Base-by-base conservation (phyloP, 352 stramenopile genomes). In the Pythium dissotocum region DNA sequence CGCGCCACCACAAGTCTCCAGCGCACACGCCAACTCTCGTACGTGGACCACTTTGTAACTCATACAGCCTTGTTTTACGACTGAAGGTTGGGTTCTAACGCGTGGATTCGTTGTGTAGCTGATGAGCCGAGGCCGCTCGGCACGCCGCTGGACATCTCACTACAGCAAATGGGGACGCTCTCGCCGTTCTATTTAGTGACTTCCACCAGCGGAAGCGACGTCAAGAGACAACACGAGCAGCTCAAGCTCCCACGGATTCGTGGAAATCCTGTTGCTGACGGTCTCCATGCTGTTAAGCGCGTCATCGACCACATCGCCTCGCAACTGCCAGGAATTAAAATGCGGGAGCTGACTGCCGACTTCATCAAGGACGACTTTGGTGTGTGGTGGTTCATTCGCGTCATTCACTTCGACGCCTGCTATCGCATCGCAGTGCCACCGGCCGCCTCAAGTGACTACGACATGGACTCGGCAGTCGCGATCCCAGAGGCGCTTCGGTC, bases 371-470 rank as follows among this genome's bases (percentile, higher is more conserved):
- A 91, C 62, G 70, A 38, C 1, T 53, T 54, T 28, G 84, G 82
- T 2, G 65, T 65, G 0, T 95, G 87, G 87, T 95, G 82, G 85
- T 79, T 91, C 46, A 84, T 86, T 32, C 75, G 84, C 4, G 78
- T 91, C 2, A 72, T 88, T 7, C 65, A 79, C 14, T 93, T 91
- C 26, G 62, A 80, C 7, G 82, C 79, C 1, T 75, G 59, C 28
- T 82, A 85, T 26, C 70, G 76, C 6, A 57, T 78, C 7, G 54
- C 65, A 48, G 59, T 83, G 6, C 76, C 78, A 2, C 64, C 46
- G 28, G 65, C 71, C 14, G 36, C 78, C 10, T 56, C 67, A 16
- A 72, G 75, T 10, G 53, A 75, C 21, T 44, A 49, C 14, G 57
- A 66, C 7, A 49, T 69, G 28, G 67, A 76, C 48, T 76, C 70